A percentile compares a stretch with the other conserved stretches of the same genome.
Evolutionary conservation across 805 yeast genomes (phyloP).

Genomic region (Kodamaea sagamina): DNA sequence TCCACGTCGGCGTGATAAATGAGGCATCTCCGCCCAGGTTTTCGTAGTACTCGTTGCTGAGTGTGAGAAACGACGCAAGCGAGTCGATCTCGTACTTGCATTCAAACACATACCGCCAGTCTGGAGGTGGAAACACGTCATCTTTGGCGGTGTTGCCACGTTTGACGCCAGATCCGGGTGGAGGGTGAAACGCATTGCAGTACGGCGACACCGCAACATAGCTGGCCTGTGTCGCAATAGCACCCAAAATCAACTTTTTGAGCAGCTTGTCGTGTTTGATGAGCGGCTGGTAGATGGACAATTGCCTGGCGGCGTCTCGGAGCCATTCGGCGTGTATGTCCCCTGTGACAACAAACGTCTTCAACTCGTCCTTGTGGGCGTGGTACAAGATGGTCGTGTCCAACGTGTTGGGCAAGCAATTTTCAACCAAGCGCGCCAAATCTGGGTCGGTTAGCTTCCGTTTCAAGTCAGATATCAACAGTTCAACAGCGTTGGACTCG

Average conservation of each 20-base stretch:
- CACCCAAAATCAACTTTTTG: conserved; percentile 63
- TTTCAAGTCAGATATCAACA: conserved; percentile 53
- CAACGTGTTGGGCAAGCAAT: conserved; percentile 81
- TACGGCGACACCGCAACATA: conserved; percentile 67
- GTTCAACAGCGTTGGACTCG: conserved; percentile 60
- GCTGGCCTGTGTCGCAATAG: conserved; percentile 75
- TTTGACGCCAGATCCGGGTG: conserved; percentile 51
- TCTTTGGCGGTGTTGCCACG: conserved; percentile 59
- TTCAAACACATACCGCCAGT: conserved; percentile 75
- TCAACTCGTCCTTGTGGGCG: conserved; percentile 22
- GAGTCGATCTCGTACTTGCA: conserved; percentile 91
- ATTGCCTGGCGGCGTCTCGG: conserved; percentile 81
- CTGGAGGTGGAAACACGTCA: conserved; percentile 65
- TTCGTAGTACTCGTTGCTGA: conserved; percentile 69
- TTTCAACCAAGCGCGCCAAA: conserved; percentile 73
- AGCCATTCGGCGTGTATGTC: conserved; percentile 95
- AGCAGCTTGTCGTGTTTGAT: conserved; percentile 52
- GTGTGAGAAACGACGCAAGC: conserved; percentile 75
- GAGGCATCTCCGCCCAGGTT: conserved; percentile 50
- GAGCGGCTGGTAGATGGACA: conserved; percentile 71
- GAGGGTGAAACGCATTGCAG: conserved; percentile 93
- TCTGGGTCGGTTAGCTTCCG: conserved; percentile 58
- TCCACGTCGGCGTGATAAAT: conserved; percentile 55
- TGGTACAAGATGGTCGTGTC: conserved; percentile 88
- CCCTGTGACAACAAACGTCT: conserved; percentile 83